Evolutionary conservation across 208 protist species (phyloP).

Genomic region (Acanthamoeba sp.): DNA sequence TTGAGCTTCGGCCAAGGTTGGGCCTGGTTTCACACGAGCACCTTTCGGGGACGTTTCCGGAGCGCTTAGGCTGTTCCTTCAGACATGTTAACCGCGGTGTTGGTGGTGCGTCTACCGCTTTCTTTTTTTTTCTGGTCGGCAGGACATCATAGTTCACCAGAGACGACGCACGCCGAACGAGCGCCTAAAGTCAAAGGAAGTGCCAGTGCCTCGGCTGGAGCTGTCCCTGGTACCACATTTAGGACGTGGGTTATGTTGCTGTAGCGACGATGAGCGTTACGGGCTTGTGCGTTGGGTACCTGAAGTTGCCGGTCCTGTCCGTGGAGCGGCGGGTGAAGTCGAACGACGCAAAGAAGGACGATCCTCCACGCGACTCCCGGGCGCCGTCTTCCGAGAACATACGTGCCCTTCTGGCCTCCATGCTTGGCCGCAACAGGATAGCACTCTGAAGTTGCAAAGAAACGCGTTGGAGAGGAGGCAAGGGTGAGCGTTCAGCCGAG

Average conservation of each 20-base stretch:
- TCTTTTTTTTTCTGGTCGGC: too few species aligned
- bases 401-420: neutral
- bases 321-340: neutral
- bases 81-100: too few species aligned
- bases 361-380: neutral
- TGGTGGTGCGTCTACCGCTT: too few species aligned
- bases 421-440: neutral
- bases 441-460: neutral
- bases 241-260: too few species aligned
- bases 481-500: too few species aligned
- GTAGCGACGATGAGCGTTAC: too few species aligned
- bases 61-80: too few species aligned
- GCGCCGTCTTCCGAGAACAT: neutral
- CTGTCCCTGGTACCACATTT: too few species aligned
- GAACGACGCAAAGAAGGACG: neutral
- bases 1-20: too few species aligned
- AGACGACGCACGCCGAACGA: neutral
- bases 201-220: neutral
- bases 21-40: too few species aligned
- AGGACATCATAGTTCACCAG: neutral
- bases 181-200: neutral
- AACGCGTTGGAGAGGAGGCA: neutral
- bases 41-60: too few species aligned
- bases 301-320: neutral
- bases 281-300: too few species aligned